Percentiles rank a stretch among this genome's conserved stretches.
These are phyloP conservation scores for Oxytropis ochrocephala DNA, from an alignment of 306 rosid species.

Conservation along the genomic window DNA sequence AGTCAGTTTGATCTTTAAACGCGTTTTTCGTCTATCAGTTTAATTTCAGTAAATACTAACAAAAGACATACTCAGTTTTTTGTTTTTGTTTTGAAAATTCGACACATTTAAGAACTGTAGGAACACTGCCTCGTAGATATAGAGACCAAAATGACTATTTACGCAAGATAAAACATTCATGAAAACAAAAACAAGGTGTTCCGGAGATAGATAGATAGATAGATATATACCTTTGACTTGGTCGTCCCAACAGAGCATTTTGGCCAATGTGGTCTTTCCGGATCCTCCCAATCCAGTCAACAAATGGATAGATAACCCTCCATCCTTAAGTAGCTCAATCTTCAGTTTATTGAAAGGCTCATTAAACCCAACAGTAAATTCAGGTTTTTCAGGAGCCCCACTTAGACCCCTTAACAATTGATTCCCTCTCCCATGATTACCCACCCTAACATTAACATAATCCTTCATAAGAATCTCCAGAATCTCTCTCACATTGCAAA, in stretches of 20 bases:
- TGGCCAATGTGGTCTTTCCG: conserved; percentile 56
- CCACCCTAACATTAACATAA: neutral
- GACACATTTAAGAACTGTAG: too few species aligned
- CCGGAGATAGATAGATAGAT: neutral
- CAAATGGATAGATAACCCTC: conserved; percentile 9
- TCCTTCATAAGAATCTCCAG: neutral
- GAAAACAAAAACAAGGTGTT: neutral
- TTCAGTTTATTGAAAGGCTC: conserved; percentile 28
- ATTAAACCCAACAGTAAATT: conserved; percentile 36
- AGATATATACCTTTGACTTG: conserved; percentile 34
- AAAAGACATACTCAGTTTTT: too few species aligned
- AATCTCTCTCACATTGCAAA: neutral
- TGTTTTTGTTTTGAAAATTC: too few species aligned
- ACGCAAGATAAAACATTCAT: neutral
- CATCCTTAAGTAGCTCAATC: conserved; percentile 29
- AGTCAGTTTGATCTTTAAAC: too few species aligned
- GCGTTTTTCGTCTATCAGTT: too few species aligned
- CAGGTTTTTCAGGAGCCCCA: conserved; percentile 32
- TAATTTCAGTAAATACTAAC: too few species aligned
- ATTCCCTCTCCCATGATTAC: neutral
- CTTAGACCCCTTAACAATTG: neutral
- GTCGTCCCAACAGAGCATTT: conserved; percentile 37
- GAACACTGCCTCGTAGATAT: too few species aligned
- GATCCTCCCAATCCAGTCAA: conserved; percentile 54
- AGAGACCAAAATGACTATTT: too few species aligned